These are phyloP conservation scores for Phialophora verrucosa DNA, from an alignment of 2,329 filamentous ascomycete species.

Conservation along the genomic window DNA sequence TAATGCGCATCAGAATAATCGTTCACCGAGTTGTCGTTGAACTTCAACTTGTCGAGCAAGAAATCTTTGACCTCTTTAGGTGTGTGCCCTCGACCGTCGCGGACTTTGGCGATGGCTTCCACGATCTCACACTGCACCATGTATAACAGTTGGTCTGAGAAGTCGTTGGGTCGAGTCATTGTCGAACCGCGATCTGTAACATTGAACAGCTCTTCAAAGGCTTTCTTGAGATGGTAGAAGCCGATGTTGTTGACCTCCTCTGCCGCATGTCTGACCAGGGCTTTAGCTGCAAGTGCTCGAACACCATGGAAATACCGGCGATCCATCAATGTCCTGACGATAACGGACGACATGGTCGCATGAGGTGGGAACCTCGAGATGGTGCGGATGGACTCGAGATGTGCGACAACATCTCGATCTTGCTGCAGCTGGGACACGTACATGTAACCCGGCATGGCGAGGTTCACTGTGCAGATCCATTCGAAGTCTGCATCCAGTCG, in stretches of 20 bases:
- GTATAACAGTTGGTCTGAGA: constrained; percentile 83
- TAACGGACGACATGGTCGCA: constrained; percentile 83
- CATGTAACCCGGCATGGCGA: constrained; percentile 93
- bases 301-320: constrained; percentile 92
- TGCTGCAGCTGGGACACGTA: constrained; percentile 96
- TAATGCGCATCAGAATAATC: constrained; percentile 88
- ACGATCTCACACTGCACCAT: constrained; percentile 83
- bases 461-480: constrained; percentile 84
- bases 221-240: constrained; percentile 79
- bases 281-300: constrained; percentile 79
- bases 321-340: constrained; percentile 89
- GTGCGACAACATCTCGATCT: constrained; percentile 94
- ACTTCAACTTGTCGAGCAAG: constrained; percentile 84
- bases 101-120: constrained; percentile 76
- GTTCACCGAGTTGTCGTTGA: constrained; percentile 94
- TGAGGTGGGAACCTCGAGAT: constrained; percentile 71
- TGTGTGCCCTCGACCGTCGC: constrained; percentile 75
- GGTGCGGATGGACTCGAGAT: constrained; percentile 75
- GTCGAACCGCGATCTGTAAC: constrained; percentile 67
- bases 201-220: constrained; percentile 89
- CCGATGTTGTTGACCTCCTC: constrained; percentile 77
- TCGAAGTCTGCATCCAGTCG: constrained; percentile 97
- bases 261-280: constrained; percentile 76
- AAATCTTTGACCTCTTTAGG: constrained; percentile 80
- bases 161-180: constrained; percentile 89